phyloP scores from a whole-genome alignment of 176 grass and related monocot species.

The Puya raimondii region DNA sequence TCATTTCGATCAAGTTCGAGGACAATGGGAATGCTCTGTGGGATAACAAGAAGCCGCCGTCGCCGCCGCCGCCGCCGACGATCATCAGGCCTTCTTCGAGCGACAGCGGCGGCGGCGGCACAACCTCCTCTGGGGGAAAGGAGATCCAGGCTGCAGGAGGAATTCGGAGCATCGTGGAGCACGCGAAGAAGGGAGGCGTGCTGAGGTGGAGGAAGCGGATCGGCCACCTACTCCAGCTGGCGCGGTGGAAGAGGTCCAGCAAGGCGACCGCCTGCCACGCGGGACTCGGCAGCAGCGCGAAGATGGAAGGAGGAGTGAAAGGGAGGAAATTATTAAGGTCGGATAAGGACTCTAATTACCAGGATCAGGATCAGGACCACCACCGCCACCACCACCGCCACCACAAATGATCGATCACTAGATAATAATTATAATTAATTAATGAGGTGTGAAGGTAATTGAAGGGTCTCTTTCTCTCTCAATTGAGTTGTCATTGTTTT shows the following conservation, averaged over 20 bases:
- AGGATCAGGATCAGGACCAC: not conserved
- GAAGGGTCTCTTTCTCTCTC: too few species aligned
- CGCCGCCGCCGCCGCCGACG: too few species aligned
- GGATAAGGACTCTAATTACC: not conserved
- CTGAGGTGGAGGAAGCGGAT: constrained; percentile 11
- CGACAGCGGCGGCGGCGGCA: too few species aligned
- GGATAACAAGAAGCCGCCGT: not conserved
- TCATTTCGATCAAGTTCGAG: constrained; percentile 12
- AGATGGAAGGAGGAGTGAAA: not conserved
- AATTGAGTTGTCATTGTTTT: too few species aligned
- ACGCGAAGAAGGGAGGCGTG: not conserved
- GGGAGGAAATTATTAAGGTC: not conserved
- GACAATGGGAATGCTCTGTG: not conserved
- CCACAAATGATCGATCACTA: too few species aligned
- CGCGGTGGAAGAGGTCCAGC: not conserved
- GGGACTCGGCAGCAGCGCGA: not conserved
- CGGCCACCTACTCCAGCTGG: not conserved
- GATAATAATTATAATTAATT: too few species aligned
- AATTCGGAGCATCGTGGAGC: constrained; percentile 3
- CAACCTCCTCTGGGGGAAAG: too few species aligned
- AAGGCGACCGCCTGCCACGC: not conserved
- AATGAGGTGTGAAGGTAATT: too few species aligned
- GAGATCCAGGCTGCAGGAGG: not conserved
- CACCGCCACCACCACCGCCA: too few species aligned
- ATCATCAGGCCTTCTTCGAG: too few species aligned